These are phyloP conservation scores for Zangia roseola DNA, from an alignment of 768 basidiomycete genomes.

Conservation along the genomic window DNA sequence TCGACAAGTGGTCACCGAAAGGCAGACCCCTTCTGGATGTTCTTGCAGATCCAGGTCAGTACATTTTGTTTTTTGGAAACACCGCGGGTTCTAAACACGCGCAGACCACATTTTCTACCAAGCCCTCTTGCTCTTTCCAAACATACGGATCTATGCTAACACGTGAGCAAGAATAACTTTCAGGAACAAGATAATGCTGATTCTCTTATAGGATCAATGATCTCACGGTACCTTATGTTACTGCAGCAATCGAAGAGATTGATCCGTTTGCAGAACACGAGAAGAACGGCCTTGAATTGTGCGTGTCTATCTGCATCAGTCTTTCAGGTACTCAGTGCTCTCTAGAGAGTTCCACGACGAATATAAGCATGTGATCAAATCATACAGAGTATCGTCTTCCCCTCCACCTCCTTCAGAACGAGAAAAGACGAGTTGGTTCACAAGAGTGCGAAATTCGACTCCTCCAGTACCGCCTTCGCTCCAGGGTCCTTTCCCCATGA, in stretches of 20 bases:
- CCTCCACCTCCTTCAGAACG: conserved; percentile 48
- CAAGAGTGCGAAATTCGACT: conserved; percentile 35
- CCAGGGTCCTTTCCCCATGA: conserved; percentile 64
- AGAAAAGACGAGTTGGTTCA: conserved; percentile 41
- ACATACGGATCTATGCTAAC: conserved; percentile 80
- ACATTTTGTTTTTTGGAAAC: background rate
- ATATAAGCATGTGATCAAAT: conserved; percentile 56
- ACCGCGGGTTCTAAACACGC: background rate
- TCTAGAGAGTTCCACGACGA: conserved; percentile 54
- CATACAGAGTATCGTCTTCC: conserved; percentile 44
- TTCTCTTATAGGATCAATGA: conserved; percentile 57
- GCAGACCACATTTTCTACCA: conserved; percentile 75
- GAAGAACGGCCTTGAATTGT: conserved; percentile 63
- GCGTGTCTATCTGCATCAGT: conserved; percentile 19
- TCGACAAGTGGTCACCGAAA: conserved; percentile 67
- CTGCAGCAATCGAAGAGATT: conserved; percentile 65
- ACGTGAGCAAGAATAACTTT: conserved; percentile 42
- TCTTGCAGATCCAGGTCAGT: conserved; percentile 74
- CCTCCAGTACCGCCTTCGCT: conserved; percentile 59
- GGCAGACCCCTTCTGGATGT: conserved; percentile 70
- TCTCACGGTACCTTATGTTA: conserved; percentile 78
- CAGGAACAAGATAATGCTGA: background rate
- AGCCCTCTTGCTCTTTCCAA: conserved; percentile 62
- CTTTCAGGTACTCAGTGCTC: conserved; percentile 4
- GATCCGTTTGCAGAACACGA: conserved; percentile 64